These are phyloP conservation scores for Sporothrix euskadiensis DNA, from an alignment of 2,329 filamentous ascomycete species.

Conservation along the genomic window DNA sequence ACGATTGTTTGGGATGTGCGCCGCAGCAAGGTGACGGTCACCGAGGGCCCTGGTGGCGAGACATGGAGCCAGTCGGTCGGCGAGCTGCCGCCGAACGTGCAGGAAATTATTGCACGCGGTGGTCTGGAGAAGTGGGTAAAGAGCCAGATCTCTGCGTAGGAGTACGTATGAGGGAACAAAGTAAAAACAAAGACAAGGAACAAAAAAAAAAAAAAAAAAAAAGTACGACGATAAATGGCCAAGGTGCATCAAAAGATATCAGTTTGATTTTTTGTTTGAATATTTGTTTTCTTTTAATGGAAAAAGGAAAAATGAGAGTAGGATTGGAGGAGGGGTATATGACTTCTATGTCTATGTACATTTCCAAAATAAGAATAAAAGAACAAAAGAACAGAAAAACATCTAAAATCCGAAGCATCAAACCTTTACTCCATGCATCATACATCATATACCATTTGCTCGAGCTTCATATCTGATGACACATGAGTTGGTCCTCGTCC, in stretches of 20 bases:
- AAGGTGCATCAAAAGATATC: constrained; percentile 19
- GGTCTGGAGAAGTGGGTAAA: constrained; percentile 84
- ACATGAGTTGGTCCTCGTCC: background rate
- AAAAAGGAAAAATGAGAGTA: background rate
- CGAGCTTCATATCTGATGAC: background rate
- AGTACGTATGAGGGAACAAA: background rate
- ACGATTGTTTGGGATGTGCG: constrained; percentile 78
- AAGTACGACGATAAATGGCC: background rate
- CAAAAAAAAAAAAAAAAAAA: background rate
- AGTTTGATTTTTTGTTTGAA: constrained; percentile 25
- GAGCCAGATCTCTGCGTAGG: constrained; percentile 55
- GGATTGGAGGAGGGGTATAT: constrained; percentile 8
- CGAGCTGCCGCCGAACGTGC: constrained; percentile 61
- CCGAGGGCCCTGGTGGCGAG: constrained; percentile 65
- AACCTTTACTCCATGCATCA: background rate
- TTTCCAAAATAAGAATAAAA: background rate
- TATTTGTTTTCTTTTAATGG: background rate
- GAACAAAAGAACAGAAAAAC: background rate
- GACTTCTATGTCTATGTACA: constrained; percentile 13
- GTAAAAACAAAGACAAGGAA: background rate
- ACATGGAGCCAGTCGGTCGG: constrained; percentile 77
- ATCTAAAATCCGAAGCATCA: background rate
- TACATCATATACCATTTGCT: too few relatives aligned
- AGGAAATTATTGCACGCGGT: constrained; percentile 77
- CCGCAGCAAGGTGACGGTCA: constrained; percentile 67